These are phyloP conservation scores for Xylaria sp. DNA, from an alignment of 2,329 filamentous ascomycete species.

Conservation along the genomic window DNA sequence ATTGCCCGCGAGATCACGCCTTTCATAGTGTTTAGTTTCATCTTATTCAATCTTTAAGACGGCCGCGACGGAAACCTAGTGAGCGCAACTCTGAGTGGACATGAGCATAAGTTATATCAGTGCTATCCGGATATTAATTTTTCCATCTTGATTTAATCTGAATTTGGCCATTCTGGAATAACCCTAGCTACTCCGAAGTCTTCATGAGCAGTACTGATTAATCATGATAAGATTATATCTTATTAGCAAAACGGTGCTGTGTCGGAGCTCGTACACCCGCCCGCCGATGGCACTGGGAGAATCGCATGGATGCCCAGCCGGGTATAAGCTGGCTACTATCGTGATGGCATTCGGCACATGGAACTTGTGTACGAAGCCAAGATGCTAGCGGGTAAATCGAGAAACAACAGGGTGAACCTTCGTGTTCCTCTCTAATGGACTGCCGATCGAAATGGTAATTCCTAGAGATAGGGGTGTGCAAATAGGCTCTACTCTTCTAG, in stretches of 20 bases:
- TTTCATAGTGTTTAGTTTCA: conserved; percentile 25
- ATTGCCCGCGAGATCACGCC: conserved; percentile 8
- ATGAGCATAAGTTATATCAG: conserved; percentile 26
- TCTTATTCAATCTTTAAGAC: conserved; percentile 12
- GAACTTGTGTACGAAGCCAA: neutral
- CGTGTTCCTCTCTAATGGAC: neutral
- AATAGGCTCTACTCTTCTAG: neutral
- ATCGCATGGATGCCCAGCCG: conserved; percentile 34
- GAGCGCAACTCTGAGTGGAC: neutral
- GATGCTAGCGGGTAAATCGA: conserved; percentile 27
- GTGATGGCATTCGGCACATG: conserved; percentile 31
- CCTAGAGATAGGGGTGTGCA: neutral
- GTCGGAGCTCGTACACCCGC: conserved; percentile 24
- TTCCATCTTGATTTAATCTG: conserved; percentile 14
- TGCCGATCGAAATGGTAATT: conserved; percentile 1
- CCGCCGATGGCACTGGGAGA: neutral
- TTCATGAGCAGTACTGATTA: neutral
- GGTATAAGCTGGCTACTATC: conserved; percentile 25
- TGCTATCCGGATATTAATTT: conserved; percentile 9
- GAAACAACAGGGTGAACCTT: neutral
- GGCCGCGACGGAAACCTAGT: neutral
- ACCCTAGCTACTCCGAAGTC: neutral
- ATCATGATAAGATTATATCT: neutral
- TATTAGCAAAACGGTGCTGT: neutral
- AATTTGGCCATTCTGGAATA: conserved; percentile 6